These are phyloP conservation scores for Metschnikowia lachancei DNA, from an alignment of 805 yeast genomes.

Conservation along the genomic window DNA sequence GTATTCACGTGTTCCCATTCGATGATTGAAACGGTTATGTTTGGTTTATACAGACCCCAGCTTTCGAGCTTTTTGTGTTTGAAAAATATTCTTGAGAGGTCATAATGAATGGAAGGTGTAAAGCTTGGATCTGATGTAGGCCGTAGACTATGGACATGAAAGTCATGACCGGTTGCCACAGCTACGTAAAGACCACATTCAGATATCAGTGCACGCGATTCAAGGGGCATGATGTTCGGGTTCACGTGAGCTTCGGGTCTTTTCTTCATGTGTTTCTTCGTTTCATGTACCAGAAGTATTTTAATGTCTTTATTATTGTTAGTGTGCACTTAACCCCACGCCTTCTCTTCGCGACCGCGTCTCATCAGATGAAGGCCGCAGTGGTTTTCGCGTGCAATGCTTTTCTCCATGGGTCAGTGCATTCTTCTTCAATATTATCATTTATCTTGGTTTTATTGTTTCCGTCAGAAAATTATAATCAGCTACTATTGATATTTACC, in stretches of 20 bases:
- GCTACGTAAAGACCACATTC: slow-evolving; percentile 25
- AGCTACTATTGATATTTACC: too few relatives aligned
- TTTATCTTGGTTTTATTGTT: too few relatives aligned
- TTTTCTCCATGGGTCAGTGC: too few relatives aligned
- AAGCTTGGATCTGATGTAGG: neutral
- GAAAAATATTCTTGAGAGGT: slow-evolving; percentile 7
- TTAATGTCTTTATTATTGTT: neutral
- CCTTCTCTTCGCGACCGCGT: neutral
- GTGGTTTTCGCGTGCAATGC: too few relatives aligned
- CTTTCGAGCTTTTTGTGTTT: neutral
- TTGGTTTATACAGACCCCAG: neutral
- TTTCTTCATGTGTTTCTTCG: neutral
- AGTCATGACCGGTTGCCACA: slow-evolving; percentile 3
- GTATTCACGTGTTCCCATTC: slow-evolving; percentile 7
- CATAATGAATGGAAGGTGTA: slow-evolving; percentile 2
- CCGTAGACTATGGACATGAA: slow-evolving; percentile 10
- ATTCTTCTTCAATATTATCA: too few relatives aligned
- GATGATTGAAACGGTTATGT: neutral
- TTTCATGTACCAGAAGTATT: neutral
- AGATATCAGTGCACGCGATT: slow-evolving; percentile 12
- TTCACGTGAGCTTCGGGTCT: neutral
- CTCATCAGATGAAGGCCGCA: neutral
- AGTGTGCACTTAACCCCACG: neutral
- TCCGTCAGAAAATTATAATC: too few relatives aligned
- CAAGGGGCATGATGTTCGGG: neutral